phyloP scores from a whole-genome alignment of 352 stramenopile species.

The Globisporangium okanoganense region DNA sequence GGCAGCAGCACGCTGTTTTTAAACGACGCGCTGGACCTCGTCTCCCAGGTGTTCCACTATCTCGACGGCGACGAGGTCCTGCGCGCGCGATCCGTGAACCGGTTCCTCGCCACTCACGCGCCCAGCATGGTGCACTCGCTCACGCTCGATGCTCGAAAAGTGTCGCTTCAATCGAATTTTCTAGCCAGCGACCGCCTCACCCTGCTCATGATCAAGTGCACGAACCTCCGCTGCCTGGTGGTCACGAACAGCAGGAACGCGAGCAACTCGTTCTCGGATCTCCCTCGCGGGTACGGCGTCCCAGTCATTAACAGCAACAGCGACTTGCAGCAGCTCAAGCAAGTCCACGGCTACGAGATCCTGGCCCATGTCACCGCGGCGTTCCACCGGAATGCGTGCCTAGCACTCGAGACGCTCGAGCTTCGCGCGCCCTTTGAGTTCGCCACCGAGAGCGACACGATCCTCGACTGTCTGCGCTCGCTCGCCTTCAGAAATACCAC shows the following conservation, averaged over 20 bases:
- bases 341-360: conserved; percentile 26
- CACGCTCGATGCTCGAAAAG: conserved; percentile 28
- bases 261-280: conserved; percentile 1
- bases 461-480: conserved; percentile 30
- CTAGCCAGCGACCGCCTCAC: conserved; percentile 10
- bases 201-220: conserved; percentile 33
- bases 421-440: conserved; percentile 59
- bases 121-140: conserved; percentile 41
- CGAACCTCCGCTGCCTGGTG: conserved; percentile 34
- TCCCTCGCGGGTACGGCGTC: conserved; percentile 4
- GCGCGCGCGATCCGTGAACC: conserved; percentile 39
- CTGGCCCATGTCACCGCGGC: conserved; percentile 34
- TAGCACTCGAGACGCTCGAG: conserved; percentile 33
- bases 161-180: not conserved
- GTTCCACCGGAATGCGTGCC: conserved; percentile 32
- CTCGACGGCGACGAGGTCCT: conserved; percentile 48
- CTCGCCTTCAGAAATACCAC: conserved; percentile 20
- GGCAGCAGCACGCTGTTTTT: conserved; percentile 26
- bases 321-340: not conserved
- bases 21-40: conserved; percentile 50
- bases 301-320: conserved; percentile 6
- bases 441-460: conserved; percentile 47
- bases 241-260: conserved; percentile 47
- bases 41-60: conserved; percentile 54
- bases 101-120: conserved; percentile 44